Evolutionary conservation across 2,329 filamentous ascomycete genomes (phyloP), one percentile per base, ranked within the genome.

Genomic region (Fusarium foetens): DNA sequence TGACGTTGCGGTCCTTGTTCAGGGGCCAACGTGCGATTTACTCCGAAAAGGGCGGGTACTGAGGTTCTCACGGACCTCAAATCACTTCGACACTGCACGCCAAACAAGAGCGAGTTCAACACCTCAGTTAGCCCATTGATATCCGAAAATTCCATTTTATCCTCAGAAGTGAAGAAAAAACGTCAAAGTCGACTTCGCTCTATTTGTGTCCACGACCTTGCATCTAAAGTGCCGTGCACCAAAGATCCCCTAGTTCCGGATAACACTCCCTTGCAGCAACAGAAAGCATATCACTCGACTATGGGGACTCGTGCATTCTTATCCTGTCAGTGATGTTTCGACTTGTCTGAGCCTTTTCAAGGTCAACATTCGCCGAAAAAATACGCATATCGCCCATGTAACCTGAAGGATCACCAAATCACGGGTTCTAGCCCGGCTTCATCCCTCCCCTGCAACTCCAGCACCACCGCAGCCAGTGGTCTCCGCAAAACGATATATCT

Each of bases 21-120:
- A 72, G 70, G 70, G 70, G 66, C 46, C 46, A 41, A 36, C 42
- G 35, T 42, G 57, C 48, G 60, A 73, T 60, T 62, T 61, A 55
- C 49, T 63, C 66, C 45, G 33, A 64, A 68, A 64, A 66, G 61
- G 53, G 55, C 62, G 54, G 61, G 43, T 55, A 54, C 41, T 67
- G 60, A 72, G 48, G 62, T 36, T 62, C 61, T 72, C 67, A 58
- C 49, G 53, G 31, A 64, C 49, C 49, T 33, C 58, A 38, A 70
- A 48, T 27, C 42, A 35, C 21, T 58, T 36, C 35, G 54, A 54
- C 48, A 68, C 58, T 66, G 35, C 38, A 29, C 42, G 16, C 41
- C 41, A 51, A 35, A 58, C 12, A 42, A 25, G 42, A n/a, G 42
- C 12, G 10, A 27, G 35, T 23, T 21, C 19, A 27, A 29, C 25